Evolutionary conservation across 768 basidiomycete genomes (phyloP).

Genomic region (Naganishia vishniacii): DNA sequence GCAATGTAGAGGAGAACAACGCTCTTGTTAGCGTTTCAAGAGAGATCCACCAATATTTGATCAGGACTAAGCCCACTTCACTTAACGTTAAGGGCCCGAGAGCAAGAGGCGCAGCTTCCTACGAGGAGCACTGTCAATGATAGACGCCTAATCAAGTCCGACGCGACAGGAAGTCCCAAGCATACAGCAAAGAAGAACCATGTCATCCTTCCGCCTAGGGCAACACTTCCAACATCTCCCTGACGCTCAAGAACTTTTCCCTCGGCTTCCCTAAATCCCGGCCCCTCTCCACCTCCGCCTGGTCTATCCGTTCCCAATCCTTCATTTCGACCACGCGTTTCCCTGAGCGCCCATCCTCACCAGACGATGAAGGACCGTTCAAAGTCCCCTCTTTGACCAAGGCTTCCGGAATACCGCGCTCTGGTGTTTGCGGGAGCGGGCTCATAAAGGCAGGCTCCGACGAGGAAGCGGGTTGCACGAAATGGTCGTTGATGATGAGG

Average conservation of each 20-base stretch:
- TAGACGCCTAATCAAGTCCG: too few relatives aligned
- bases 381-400: constrained; percentile 44
- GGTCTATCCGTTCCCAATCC: constrained; percentile 71
- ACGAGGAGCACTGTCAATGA: too few relatives aligned
- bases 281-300: constrained; percentile 65
- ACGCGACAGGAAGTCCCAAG: too few relatives aligned
- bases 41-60: too few relatives aligned
- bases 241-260: constrained; percentile 50
- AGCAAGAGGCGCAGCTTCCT: too few relatives aligned
- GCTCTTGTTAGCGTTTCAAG: too few relatives aligned
- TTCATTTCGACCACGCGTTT: constrained; percentile 58
- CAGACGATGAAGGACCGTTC: not conserved
- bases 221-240: constrained; percentile 49
- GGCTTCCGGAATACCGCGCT: constrained; percentile 54
- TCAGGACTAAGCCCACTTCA: too few relatives aligned
- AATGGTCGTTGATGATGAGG: constrained; percentile 61
- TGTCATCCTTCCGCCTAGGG: too few relatives aligned
- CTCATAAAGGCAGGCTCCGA: not conserved
- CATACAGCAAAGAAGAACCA: too few relatives aligned
- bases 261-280: constrained; percentile 47
- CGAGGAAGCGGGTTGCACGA: constrained; percentile 27
- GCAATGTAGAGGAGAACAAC: too few relatives aligned
- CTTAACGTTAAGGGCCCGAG: too few relatives aligned
- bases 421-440: constrained; percentile 40
- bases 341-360: not conserved